Conservation (phyloP, 2,329 filamentous ascomycete genomes). For the Ophiocordyceps australis region DNA sequence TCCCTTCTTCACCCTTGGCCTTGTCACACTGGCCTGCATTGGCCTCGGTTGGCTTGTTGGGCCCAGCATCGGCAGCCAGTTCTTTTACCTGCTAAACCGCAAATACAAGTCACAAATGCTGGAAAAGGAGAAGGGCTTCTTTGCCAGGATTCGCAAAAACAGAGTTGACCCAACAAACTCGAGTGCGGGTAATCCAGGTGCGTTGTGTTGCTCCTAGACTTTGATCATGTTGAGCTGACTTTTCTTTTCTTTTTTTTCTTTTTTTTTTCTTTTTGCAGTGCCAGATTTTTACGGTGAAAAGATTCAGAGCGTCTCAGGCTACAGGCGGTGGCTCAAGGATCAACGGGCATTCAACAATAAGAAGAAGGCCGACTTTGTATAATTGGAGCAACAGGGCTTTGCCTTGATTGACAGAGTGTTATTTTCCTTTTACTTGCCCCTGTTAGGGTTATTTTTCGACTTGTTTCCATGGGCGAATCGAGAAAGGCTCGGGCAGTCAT, state of each 20-base stretch:
- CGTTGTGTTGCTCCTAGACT: constrained; percentile 5
- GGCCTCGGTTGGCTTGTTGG: constrained; percentile 80
- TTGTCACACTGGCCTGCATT: constrained; percentile 59
- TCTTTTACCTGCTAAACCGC: constrained; percentile 63
- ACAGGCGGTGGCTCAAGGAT: constrained; percentile 92
- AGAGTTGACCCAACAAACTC: constrained; percentile 81
- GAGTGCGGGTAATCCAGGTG: constrained; percentile 71
- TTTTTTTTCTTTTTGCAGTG: constrained; percentile 25
- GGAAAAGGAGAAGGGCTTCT: constrained; percentile 88
- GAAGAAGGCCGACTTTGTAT: constrained; percentile 53
- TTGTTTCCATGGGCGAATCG: background rate
- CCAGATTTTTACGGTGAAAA: constrained; percentile 98
- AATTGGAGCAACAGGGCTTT: too few relatives aligned
- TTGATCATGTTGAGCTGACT: background rate
- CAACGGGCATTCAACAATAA: constrained; percentile 95
- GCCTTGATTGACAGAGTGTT: too few relatives aligned
- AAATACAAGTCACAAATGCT: constrained; percentile 56
- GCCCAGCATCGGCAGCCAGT: constrained; percentile 59
- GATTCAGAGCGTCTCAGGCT: constrained; percentile 81
- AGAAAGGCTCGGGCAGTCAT: too few relatives aligned
- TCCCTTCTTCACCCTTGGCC: constrained; percentile 67
- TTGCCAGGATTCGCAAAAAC: constrained; percentile 76
- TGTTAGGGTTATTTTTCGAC: background rate
- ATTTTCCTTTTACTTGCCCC: too few relatives aligned
- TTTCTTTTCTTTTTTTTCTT: background rate